These are phyloP conservation scores for Coemansia sp. DNA, from an alignment of 192 early-diverging fungal species.

Conservation along the genomic window DNA sequence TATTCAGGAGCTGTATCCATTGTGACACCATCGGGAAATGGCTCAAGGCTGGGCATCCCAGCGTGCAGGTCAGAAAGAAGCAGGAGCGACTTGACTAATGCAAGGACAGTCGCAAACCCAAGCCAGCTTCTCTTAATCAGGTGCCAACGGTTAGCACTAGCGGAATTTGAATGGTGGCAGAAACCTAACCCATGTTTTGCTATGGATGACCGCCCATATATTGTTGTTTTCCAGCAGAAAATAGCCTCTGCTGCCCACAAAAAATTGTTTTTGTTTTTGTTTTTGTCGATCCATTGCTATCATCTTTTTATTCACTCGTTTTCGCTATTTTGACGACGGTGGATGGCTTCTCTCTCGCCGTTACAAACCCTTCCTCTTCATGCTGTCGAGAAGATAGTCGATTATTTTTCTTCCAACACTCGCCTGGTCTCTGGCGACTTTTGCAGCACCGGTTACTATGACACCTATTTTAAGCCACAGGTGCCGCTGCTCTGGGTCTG, in stretches of 20 bases:
- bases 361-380: not conserved
- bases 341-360: not conserved
- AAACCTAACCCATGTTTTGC: too few species aligned
- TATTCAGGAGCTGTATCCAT: not conserved
- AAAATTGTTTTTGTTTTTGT: too few species aligned
- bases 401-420: not conserved
- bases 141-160: too few species aligned
- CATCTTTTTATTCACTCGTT: too few species aligned
- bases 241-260: too few species aligned
- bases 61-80: not conserved
- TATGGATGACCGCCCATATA: too few species aligned
- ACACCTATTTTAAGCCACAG: not conserved
- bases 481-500: not conserved
- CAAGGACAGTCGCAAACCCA: not conserved
- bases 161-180: too few species aligned
- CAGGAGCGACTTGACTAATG: not conserved
- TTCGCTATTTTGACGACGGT: too few species aligned
- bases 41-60: not conserved
- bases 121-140: too few species aligned
- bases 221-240: too few species aligned
- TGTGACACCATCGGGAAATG: not conserved
- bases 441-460: not conserved
- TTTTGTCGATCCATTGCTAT: too few species aligned
- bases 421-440: not conserved
- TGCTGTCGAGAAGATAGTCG: not conserved